phyloP scores from a whole-genome alignment of 148 eudicot genomes.

The Camellia sinensis region DNA sequence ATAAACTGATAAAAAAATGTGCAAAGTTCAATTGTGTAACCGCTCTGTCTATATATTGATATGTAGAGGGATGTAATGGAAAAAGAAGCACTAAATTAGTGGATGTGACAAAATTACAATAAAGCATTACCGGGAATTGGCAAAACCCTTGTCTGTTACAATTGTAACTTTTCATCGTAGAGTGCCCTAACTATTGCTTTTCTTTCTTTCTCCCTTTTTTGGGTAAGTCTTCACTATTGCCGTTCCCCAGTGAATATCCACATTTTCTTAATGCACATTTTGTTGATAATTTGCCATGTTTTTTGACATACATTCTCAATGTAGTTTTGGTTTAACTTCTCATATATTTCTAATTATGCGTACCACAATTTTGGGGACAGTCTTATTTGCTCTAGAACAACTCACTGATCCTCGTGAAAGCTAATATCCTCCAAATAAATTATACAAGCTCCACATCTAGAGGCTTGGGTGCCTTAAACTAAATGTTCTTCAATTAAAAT shows the following conservation, averaged over 20 bases:
- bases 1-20: not conserved
- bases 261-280: not conserved
- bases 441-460: not conserved
- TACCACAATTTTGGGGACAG: not conserved
- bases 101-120: not conserved
- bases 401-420: not conserved
- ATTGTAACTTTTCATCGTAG: not conserved
- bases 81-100: not conserved
- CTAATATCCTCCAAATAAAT: not conserved
- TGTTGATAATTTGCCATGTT: not conserved
- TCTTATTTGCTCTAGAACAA: not conserved
- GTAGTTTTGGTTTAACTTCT: not conserved
- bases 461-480: conserved; percentile 2
- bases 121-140: not conserved
- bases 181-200: not conserved
- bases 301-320: not conserved
- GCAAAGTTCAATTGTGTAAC: not conserved
- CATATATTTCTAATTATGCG: not conserved
- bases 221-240: not conserved
- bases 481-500: not conserved
- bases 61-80: not conserved
- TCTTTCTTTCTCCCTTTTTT: not conserved
- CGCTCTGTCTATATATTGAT: not conserved
- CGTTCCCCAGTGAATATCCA: not conserved
- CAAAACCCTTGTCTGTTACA: not conserved